phyloP scores from a whole-genome alignment of 176 grass and related monocot species.

The Pontederia crassipes region DNA sequence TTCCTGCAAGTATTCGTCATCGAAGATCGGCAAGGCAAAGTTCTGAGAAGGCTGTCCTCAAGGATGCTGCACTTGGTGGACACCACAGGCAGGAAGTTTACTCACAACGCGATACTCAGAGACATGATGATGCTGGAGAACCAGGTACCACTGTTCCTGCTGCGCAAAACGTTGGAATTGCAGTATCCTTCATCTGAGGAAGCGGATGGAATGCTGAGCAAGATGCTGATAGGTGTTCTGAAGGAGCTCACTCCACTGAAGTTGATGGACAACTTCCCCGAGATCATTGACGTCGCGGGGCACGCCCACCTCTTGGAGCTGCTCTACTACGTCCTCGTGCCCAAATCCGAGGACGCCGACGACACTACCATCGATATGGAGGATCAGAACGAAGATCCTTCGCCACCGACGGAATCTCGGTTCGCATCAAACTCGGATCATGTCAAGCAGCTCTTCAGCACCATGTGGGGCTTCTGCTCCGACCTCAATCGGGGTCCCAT shows the following conservation, averaged over 20 bases:
- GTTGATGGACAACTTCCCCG: conserved; percentile 12
- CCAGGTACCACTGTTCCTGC: conserved; percentile 68
- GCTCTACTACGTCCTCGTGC: conserved; percentile 47
- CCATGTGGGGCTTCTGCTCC: too few species aligned
- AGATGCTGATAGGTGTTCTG: conserved; percentile 44
- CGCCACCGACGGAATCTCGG: background rate
- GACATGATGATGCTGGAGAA: conserved; percentile 72
- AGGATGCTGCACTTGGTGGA: conserved; percentile 22
- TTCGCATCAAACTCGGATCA: too few species aligned
- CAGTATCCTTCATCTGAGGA: conserved; percentile 6
- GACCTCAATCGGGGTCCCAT: too few species aligned
- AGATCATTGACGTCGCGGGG: conserved; percentile 7
- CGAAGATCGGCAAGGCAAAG: background rate
- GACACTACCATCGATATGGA: conserved; percentile 3
- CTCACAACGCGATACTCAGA: conserved; percentile 29
- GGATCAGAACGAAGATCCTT: conserved; percentile 4
- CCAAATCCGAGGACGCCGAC: background rate
- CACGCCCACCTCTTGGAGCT: conserved; percentile 57
- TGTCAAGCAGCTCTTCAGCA: too few species aligned
- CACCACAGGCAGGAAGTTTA: conserved; percentile 4
- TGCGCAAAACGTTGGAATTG: conserved; percentile 29
- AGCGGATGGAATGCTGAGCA: conserved; percentile 10
- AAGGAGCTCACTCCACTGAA: conserved; percentile 38
- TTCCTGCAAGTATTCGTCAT: conserved; percentile 36
- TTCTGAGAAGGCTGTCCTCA: conserved; percentile 20